These are phyloP conservation scores for Serpula lacrymans DNA, from an alignment of 768 basidiomycete species.

Conservation along the genomic window DNA sequence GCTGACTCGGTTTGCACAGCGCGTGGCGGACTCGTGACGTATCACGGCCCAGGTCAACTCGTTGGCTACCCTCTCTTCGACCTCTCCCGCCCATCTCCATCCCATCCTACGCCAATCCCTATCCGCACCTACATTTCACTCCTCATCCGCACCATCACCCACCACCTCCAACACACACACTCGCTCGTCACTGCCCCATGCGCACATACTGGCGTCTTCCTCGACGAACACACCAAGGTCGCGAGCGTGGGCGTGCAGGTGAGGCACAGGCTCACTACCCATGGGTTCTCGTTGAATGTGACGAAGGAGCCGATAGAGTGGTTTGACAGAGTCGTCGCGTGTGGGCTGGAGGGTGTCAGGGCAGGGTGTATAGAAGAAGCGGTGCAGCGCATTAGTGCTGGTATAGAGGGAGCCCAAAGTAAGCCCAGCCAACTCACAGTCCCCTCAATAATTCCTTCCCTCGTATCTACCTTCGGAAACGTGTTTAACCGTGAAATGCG, in stretches of 20 bases:
- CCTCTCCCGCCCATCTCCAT: slow-evolving; percentile 73
- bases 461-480: slow-evolving; percentile 44
- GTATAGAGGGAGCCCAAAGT: slow-evolving; percentile 27
- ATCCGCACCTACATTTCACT: slow-evolving; percentile 83
- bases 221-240: slow-evolving; percentile 77
- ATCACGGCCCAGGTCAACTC: slow-evolving; percentile 96
- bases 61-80: slow-evolving; percentile 95
- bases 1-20: slow-evolving; percentile 83
- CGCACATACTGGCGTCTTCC: slow-evolving; percentile 89
- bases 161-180: slow-evolving; percentile 58
- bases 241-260: slow-evolving; percentile 97
- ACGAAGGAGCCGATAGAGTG: slow-evolving; percentile 76
- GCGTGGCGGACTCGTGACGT: slow-evolving; percentile 92
- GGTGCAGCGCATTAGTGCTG: slow-evolving; percentile 18
- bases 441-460: too few species aligned
- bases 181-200: slow-evolving; percentile 55
- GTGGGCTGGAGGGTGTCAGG: slow-evolving; percentile 80
- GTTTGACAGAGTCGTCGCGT: slow-evolving; percentile 89
- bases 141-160: slow-evolving; percentile 69
- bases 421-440: too few species aligned
- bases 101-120: too few species aligned
- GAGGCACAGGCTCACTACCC: slow-evolving; percentile 88
- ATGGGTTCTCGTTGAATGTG: slow-evolving; percentile 93
- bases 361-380: slow-evolving; percentile 65
- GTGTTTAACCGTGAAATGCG: slow-evolving; percentile 48